phyloP scores from a whole-genome alignment of 805 yeast species.

The Yamadazyma takamatsuzukensis region DNA sequence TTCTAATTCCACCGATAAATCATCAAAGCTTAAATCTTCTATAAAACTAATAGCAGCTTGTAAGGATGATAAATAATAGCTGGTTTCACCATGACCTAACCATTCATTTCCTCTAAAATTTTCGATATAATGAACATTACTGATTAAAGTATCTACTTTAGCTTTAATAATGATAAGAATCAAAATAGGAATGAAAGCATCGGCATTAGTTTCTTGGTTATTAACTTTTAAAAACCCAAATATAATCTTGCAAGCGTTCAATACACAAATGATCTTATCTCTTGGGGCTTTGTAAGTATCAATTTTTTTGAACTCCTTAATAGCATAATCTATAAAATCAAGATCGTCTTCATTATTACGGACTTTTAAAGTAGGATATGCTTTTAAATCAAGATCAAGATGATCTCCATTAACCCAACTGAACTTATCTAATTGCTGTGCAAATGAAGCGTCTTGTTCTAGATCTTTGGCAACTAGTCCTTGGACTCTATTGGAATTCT shows the following conservation, averaged over 20 bases:
- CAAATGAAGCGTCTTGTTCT: conserved; percentile 51
- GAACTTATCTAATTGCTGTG: conserved; percentile 54
- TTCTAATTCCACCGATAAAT: conserved; percentile 57
- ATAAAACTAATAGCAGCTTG: conserved; percentile 86
- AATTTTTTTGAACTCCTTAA: conserved; percentile 71
- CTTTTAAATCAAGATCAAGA: conserved; percentile 60
- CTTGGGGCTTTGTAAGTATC: conserved; percentile 88
- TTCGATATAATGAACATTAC: conserved; percentile 83
- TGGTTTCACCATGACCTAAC: conserved; percentile 76
- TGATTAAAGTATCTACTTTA: conserved; percentile 58
- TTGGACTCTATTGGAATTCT: conserved; percentile 18
- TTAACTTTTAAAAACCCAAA: conserved; percentile 79
- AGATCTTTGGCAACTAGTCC: conserved; percentile 57
- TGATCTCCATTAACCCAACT: conserved; percentile 72
- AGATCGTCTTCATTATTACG: conserved; percentile 17
- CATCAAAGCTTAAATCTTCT: conserved; percentile 51
- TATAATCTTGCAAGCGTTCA: conserved; percentile 89
- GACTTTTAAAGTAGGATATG: conserved; percentile 31
- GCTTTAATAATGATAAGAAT: conserved; percentile 76
- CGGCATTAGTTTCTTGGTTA: conserved; percentile 78
- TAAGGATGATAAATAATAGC: conserved; percentile 86
- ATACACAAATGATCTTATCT: conserved; percentile 86
- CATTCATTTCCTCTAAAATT: conserved; percentile 74
- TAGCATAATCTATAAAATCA: conserved; percentile 58
- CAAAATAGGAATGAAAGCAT: conserved; percentile 84